phyloP scores from a whole-genome alignment of 2,329 filamentous ascomycete genomes.

The Pseudogymnoascus sp. region DNA sequence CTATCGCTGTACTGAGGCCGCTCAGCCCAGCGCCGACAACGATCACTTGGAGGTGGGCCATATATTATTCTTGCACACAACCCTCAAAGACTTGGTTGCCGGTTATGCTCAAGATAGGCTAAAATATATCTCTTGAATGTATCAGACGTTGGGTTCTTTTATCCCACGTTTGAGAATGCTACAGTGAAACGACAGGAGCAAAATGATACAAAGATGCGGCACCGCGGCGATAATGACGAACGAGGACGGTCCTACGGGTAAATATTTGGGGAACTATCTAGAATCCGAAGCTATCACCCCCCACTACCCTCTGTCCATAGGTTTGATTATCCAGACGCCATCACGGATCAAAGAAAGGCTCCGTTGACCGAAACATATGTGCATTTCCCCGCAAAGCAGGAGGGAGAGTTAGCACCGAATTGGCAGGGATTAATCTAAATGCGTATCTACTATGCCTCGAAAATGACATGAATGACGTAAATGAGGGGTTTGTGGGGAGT shows the following conservation, averaged over 20 bases:
- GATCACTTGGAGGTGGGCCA: conserved; percentile 28
- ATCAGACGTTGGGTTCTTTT: neutral
- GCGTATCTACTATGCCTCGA: no score
- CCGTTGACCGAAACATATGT: neutral
- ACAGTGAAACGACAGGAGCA: neutral
- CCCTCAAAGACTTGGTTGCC: neutral
- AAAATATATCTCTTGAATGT: neutral
- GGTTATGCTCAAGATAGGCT: neutral
- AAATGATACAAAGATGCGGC: neutral
- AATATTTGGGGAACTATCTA: neutral
- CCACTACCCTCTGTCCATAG: neutral
- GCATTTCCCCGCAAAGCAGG: neutral
- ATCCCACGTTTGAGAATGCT: neutral
- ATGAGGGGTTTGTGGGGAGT: neutral
- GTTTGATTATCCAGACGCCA: neutral
- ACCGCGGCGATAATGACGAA: neutral
- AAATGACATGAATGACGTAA: no score
- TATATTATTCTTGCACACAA: neutral
- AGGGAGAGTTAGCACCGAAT: neutral
- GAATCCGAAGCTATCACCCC: neutral
- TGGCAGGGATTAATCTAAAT: neutral
- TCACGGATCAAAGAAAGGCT: neutral
- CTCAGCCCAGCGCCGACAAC: conserved; percentile 49
- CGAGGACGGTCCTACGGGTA: neutral
- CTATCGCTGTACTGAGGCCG: conserved; percentile 36